A percentile compares a stretch with the other conserved stretches of the same genome.
Conservation (phyloP, 345 rosid species). For the Populus tremula region DNA sequence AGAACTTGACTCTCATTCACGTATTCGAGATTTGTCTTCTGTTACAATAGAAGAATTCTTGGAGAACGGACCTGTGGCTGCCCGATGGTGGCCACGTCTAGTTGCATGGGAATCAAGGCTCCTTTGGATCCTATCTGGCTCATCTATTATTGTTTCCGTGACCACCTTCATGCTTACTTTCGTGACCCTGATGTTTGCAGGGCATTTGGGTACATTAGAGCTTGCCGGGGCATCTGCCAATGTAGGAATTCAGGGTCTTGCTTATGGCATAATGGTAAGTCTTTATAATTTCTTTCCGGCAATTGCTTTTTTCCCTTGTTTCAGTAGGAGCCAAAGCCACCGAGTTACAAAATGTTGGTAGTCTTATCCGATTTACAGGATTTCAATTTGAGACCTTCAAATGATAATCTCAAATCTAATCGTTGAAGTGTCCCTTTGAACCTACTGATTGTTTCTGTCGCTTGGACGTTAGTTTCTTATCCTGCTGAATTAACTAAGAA, state of each 20-base stretch:
- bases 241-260: conserved; percentile 91
- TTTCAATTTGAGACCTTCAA: not conserved
- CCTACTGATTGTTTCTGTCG: not conserved
- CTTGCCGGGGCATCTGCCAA: conserved; percentile 92
- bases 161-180: conserved; percentile 85
- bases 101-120: conserved; percentile 76
- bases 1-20: conserved; percentile 53
- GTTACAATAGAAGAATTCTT: conserved; percentile 63
- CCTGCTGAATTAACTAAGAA: not conserved
- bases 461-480: not conserved
- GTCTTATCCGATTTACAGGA: too few relatives aligned
- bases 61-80: conserved; percentile 30
- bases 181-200: conserved; percentile 69
- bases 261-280: conserved; percentile 87
- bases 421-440: not conserved
- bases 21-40: conserved; percentile 55
- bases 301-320: not conserved
- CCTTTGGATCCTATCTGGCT: conserved; percentile 71
- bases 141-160: conserved; percentile 65
- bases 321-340: not conserved
- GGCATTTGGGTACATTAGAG: conserved; percentile 70
- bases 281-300: not conserved
- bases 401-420: not conserved
- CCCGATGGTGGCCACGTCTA: conserved; percentile 71
- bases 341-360: too few relatives aligned